Conservation (phyloP, 495 filamentous ascomycete genomes). For the Daldinia caldariorum region DNA sequence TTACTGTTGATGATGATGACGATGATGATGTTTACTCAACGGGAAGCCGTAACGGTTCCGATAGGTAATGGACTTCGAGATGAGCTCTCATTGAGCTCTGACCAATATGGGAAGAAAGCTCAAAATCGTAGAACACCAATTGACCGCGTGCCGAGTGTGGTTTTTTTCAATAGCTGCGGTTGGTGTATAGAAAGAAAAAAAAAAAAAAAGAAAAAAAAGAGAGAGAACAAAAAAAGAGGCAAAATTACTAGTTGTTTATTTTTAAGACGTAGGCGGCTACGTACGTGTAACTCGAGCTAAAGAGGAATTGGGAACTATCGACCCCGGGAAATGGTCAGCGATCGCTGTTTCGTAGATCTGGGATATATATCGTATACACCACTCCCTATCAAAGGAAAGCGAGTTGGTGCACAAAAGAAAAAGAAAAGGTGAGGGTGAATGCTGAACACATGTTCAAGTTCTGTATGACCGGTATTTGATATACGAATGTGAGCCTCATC, state of each 20-base stretch:
- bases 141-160: conserved; percentile 12
- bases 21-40: not conserved
- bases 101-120: not conserved
- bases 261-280: conserved; percentile 25
- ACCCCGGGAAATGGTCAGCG: conserved; percentile 31
- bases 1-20: conserved; percentile 17
- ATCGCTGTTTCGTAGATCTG: conserved; percentile 34
- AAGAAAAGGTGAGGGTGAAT: not conserved
- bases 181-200: conserved; percentile 15
- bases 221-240: conserved; percentile 7
- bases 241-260: conserved; percentile 16
- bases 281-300: conserved; percentile 29
- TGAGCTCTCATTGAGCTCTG: conserved; percentile 7
- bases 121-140: conserved; percentile 3
- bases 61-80: not conserved
- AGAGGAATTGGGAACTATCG: conserved; percentile 35
- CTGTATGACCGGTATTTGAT: not conserved
- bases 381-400: conserved; percentile 11
- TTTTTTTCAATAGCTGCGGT: conserved; percentile 12
- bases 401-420: conserved; percentile 2
- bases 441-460: not conserved
- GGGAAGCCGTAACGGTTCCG: conserved; percentile 1
- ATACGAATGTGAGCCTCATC: not conserved
- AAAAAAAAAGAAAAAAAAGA: conserved; percentile 15
- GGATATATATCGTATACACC: not conserved